Evolutionary conservation across 306 rosid genomes (phyloP).

Genomic region (Vicia villosa): DNA sequence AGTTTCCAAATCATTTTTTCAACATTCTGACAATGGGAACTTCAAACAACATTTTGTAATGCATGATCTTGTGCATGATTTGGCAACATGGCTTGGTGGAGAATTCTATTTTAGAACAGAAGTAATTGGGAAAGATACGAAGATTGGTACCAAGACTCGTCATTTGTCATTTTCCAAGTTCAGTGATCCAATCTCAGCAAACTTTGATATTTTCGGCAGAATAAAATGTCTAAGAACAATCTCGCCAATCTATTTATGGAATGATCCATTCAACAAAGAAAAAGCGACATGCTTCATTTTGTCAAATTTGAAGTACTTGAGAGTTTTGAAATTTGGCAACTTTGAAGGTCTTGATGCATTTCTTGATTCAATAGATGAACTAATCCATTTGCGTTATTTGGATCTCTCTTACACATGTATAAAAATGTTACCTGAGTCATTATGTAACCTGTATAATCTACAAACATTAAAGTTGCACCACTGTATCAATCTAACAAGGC

Average conservation of each 20-base stretch:
- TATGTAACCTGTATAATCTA: background rate
- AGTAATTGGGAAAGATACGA: background rate
- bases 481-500: fast-evolving
- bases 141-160: background rate
- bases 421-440: background rate
- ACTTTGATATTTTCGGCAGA: background rate
- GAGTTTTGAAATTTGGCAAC: background rate
- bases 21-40: background rate
- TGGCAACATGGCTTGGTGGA: background rate
- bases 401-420: background rate
- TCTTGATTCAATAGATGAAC: background rate
- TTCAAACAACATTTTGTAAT: background rate
- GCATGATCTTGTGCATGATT: conserved; percentile 20
- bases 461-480: background rate
- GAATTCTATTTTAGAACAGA: background rate
- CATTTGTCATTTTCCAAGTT: background rate
- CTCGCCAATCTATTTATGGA: fast-evolving
- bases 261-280: background rate
- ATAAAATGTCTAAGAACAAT: background rate
- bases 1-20: conserved; percentile 17
- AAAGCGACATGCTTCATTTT: background rate
- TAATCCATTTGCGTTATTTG: background rate
- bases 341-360: background rate
- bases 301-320: background rate
- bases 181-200: background rate